phyloP scores from a whole-genome alignment of 306 rosid genomes.

The Lagenaria siceraria region DNA sequence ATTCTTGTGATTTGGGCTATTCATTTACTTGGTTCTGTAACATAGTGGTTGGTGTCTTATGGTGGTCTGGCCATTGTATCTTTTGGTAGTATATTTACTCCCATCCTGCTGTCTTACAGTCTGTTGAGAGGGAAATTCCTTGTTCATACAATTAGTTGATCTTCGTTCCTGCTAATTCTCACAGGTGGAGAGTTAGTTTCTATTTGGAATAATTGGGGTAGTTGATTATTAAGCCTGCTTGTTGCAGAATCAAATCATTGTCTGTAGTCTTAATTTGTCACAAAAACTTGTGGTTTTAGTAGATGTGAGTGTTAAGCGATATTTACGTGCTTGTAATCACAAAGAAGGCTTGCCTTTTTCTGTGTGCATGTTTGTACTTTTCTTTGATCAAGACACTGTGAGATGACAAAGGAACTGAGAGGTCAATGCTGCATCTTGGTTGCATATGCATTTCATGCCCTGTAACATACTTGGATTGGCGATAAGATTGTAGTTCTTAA shows the following conservation, averaged over 20 bases:
- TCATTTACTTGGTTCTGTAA: not conserved
- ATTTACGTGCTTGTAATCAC: not conserved
- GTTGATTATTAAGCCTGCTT: not conserved
- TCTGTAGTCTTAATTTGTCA: not conserved
- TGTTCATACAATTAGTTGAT: not conserved
- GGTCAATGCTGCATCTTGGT: too few species aligned
- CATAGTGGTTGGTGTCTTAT: not conserved
- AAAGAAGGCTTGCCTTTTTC: not conserved
- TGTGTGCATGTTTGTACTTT: not conserved
- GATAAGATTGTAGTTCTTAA: not conserved
- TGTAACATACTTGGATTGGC: not conserved
- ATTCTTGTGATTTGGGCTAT: not conserved
- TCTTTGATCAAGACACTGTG: too few species aligned
- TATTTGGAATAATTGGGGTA: not conserved
- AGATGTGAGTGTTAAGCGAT: not conserved
- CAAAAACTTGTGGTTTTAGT: not conserved
- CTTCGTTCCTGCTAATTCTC: not conserved
- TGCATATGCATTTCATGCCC: too few species aligned
- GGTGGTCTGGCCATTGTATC: not conserved
- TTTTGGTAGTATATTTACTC: not conserved
- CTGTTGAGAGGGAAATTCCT: not conserved
- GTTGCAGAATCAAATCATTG: not conserved
- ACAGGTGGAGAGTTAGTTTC: not conserved
- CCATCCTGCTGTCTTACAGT: not conserved
- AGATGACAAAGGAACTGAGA: too few species aligned